Evolutionary conservation across 2,329 filamentous ascomycete genomes (phyloP).

Genomic region (Leptographium galeiforme): DNA sequence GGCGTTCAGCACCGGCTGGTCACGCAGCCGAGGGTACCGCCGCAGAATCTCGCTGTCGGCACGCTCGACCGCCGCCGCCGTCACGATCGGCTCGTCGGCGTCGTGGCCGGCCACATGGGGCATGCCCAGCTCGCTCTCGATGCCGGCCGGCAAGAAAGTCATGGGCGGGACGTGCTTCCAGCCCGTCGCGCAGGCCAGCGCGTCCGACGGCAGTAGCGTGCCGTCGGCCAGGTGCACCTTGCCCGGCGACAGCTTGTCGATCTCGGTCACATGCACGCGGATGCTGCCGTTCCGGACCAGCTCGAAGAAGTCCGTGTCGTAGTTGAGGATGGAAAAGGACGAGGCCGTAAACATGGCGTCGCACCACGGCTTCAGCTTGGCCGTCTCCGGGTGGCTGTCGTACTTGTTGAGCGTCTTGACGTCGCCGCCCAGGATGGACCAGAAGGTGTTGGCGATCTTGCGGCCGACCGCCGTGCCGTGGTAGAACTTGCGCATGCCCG

Average conservation of each 20-base stretch:
- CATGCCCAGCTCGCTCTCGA: conserved; percentile 33
- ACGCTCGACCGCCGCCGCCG: conserved; percentile 9
- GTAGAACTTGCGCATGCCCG: conserved; percentile 37
- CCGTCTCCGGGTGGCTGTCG: conserved; percentile 36
- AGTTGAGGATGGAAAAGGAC: conserved; percentile 47
- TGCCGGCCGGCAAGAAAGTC: conserved; percentile 34
- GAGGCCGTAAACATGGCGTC: conserved; percentile 38
- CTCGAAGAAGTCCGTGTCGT: conserved; percentile 42
- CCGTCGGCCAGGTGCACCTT: conserved; percentile 38
- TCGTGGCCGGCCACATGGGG: conserved; percentile 21
- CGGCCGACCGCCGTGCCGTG: conserved; percentile 45
- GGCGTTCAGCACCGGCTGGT: conserved; percentile 36
- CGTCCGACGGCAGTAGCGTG: conserved; percentile 32
- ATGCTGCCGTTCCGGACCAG: conserved; percentile 38
- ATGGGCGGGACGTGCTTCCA: conserved; percentile 42
- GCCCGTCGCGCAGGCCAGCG: conserved; percentile 42
- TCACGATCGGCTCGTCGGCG: conserved; percentile 9
- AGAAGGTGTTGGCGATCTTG: conserved; percentile 41
- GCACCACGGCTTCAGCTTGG: conserved; percentile 40
- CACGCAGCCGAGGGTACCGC: conserved; percentile 36
- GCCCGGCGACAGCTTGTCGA: conserved; percentile 28
- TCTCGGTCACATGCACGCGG: conserved; percentile 37
- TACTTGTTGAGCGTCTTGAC: conserved; percentile 39
- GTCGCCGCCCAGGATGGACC: conserved; percentile 42
- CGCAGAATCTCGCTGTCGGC: conserved; percentile 40